Evolutionary conservation across 73 alveolate genomes (phyloP), one percentile per base, ranked within the genome.

Genomic region (Stentor roeselii): DNA sequence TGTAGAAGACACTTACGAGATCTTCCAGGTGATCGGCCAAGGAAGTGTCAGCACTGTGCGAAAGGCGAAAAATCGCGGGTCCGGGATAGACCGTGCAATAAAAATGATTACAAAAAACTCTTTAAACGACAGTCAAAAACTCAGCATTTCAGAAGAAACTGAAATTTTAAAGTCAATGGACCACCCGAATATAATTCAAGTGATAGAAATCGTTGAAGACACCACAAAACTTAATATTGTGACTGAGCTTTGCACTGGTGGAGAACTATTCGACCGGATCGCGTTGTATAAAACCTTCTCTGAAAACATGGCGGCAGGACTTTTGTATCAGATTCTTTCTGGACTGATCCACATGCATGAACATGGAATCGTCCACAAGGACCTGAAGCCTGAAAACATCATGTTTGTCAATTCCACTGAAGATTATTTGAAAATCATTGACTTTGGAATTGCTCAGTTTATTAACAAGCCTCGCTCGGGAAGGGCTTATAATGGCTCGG

Each of bases 321-420:
- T 78, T 32, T 34, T 60, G 37, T 86, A 78, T 78, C 75, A 86
- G 36, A 37, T 86, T 0, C 83, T 86, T n/a, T 78, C 91, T 6
- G 88, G 83, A 3, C 14, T 86, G 21, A 78, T 78, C 36, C 50
- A 82, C 59, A 39, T 78, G 2, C 91, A 86, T 60, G 75, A 80
- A 58, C 41, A 78, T 39, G 91, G 91, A 39, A 82, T 86, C 31
- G 88, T 86, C 4, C 91, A 86, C 39, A 78, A 88, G 84, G 91
- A 86, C 39, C 84, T 86, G 27, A 78, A 86, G 60, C 84, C 85
- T 11, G 91, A 86, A 60, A 86, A 86, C 84, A 78, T 86, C 15
- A 50, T 86, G 32, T 78, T 86, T 82, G 75, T 36, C 27, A 80
- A 86, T 35, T 3, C 41, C 59, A 40, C 84, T n/a, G 87, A 78